Conservation (phyloP, 768 basidiomycete genomes). For the Tricholoma bakamatsutake region DNA sequence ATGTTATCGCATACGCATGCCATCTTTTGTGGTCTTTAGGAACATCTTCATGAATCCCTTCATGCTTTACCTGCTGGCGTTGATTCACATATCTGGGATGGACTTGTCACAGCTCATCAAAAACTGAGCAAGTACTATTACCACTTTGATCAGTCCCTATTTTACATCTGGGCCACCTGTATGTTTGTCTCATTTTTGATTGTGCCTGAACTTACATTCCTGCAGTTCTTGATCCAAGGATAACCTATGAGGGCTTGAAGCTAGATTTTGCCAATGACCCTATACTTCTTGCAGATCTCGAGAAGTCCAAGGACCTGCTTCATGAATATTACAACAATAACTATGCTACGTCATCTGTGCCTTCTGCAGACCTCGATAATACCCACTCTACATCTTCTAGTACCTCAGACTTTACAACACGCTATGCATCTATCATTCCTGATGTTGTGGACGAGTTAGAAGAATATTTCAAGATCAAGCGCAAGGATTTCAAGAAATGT, state of each 20-base stretch:
- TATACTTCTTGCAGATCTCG: too few species aligned
- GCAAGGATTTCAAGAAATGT: slow-evolving; percentile 20
- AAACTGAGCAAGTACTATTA: background rate
- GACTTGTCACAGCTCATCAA: background rate
- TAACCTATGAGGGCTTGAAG: too few species aligned
- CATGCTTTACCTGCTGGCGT: background rate
- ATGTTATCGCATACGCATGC: background rate
- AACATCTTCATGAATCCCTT: background rate
- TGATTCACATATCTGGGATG: background rate
- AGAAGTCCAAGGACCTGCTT: too few species aligned
- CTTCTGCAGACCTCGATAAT: too few species aligned
- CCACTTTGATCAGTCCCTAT: background rate
- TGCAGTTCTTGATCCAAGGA: slow-evolving; percentile 23
- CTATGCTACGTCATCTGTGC: too few species aligned
- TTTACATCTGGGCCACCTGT: background rate
- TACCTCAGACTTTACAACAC: too few species aligned
- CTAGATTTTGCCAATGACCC: too few species aligned
- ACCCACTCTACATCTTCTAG: too few species aligned
- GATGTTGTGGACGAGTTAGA: slow-evolving; percentile 14
- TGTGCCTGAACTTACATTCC: too few species aligned
- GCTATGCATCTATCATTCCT: too few species aligned
- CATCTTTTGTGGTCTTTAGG: background rate
- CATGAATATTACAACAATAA: too few species aligned
- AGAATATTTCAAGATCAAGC: slow-evolving; percentile 17
- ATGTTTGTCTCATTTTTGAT: background rate